Conservation (phyloP, 164 flowering plant species). For the Aristolochia californica region DNA sequence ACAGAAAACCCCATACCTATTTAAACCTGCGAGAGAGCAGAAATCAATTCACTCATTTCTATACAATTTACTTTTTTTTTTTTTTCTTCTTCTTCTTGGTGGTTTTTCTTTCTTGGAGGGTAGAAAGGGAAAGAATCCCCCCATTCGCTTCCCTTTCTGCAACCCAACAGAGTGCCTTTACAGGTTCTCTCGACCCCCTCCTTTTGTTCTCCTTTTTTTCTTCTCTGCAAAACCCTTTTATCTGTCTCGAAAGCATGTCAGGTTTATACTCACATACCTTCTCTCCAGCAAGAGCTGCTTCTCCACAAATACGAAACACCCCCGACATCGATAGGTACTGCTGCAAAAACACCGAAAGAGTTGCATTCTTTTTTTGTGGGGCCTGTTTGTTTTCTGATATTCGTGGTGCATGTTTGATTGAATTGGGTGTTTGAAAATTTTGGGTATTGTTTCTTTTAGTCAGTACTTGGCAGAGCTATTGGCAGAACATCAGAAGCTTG, state of each 20-base stretch:
- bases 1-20: neutral
- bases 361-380: too few species aligned
- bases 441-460: constrained; percentile 18
- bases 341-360: neutral
- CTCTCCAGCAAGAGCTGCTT: constrained; percentile 85
- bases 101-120: neutral
- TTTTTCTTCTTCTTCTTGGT: neutral
- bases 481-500: constrained; percentile 89
- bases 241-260: constrained; percentile 37
- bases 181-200: neutral
- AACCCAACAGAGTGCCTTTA: neutral
- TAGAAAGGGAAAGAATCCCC: neutral
- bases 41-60: neutral
- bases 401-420: neutral
- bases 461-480: constrained; percentile 87
- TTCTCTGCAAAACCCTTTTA: constrained; percentile 1
- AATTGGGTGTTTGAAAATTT: constrained; percentile 3
- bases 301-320: constrained; percentile 81
- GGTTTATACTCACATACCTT: constrained; percentile 75
- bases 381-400: neutral
- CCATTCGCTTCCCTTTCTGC: constrained; percentile 1
- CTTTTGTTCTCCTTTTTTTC: constrained; percentile 1
- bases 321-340: constrained; percentile 70
- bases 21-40: neutral
- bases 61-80: neutral